These are phyloP conservation scores for Ceratobasidium sp. DNA, from an alignment of 1,284 basidiomycete genomes.

Conservation along the genomic window DNA sequence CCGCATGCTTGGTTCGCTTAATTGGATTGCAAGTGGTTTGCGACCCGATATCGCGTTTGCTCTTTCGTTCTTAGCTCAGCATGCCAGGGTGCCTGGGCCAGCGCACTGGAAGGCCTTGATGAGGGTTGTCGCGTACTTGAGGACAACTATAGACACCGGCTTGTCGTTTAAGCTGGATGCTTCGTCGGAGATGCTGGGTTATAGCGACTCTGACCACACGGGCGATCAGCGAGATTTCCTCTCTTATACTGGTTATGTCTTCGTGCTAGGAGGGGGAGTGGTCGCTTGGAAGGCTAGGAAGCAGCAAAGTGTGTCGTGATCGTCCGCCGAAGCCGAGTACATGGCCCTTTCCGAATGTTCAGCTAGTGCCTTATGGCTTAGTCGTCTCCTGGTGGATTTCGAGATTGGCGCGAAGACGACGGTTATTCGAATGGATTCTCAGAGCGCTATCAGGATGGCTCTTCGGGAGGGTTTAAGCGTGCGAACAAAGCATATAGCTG, in stretches of 20 bases:
- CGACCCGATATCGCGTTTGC: conserved; percentile 38
- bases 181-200: neutral
- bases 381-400: too few relatives aligned
- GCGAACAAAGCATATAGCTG: too few relatives aligned
- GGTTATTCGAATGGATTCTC: too few relatives aligned
- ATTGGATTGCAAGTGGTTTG: too few relatives aligned
- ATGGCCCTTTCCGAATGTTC: too few relatives aligned
- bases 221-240: neutral
- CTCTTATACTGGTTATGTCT: conserved; percentile 32
- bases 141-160: conserved; percentile 41
- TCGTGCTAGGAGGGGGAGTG: neutral
- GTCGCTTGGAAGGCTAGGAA: conserved; percentile 38
- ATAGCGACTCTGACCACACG: neutral
- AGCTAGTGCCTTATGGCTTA: too few relatives aligned
- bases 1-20: neutral
- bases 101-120: conserved; percentile 46
- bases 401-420: too few relatives aligned
- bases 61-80: conserved; percentile 44
- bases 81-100: conserved; percentile 35
- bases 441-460: too few relatives aligned
- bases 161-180: conserved; percentile 20
- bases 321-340: conserved; percentile 40
- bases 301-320: conserved; percentile 23
- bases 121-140: conserved; percentile 47
- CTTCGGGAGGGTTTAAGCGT: too few relatives aligned